Base-by-base conservation (phyloP, 2,329 filamentous ascomycete species). In the Calycina herbarum region DNA sequence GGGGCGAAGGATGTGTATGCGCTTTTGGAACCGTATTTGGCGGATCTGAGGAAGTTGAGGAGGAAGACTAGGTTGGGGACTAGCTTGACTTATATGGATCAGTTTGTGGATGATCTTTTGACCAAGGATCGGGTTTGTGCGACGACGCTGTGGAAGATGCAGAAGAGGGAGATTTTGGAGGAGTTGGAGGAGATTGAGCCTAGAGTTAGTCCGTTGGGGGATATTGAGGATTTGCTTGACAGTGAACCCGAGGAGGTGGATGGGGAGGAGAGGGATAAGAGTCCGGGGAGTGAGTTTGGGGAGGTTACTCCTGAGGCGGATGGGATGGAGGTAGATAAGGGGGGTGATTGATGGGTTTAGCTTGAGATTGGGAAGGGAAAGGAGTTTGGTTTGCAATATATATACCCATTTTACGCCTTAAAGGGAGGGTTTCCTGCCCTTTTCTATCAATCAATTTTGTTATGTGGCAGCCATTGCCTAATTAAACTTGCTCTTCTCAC, bases 91-190 rank as follows among this genome's bases (percentile, higher is more conserved):
- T 90, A 86, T 74, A 83, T 99, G 78, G 95, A 99, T 78, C 89
- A 94, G 72, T 98, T 99, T 77, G 87, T 98, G 64, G 95, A 99
- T 77, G 93, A 97, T 68, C 79, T 99, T 70, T 81, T 99, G 68
- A 90, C 86, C 0, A 96, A 96, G 79, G 92, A 96, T 65, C 85
- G 95, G 62, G 89, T 97, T 0, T 98, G 94, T 76, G 94, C 89
- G 45, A 98, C 95, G 2, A 96, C 89, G 75, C 76, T 99, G 72
- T 96, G 93, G 88, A 96, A 97, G 80, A 85, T 99, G 83, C 92
- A 94, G 3, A 88, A 88, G 66, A 83, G 95, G 72, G 88, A 91
- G 70, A 85, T 92, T 61, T 77, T 99, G 69, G 95, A 99, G 80
- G 95, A 99, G 77, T 76, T 96, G 76, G 95, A 96, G 70, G 79